Percentiles rank a stretch among this genome's conserved stretches.
Evolutionary conservation across 495 filamentous ascomycete species (phyloP).

Genomic region (Hypomontagnella monticulosa): DNA sequence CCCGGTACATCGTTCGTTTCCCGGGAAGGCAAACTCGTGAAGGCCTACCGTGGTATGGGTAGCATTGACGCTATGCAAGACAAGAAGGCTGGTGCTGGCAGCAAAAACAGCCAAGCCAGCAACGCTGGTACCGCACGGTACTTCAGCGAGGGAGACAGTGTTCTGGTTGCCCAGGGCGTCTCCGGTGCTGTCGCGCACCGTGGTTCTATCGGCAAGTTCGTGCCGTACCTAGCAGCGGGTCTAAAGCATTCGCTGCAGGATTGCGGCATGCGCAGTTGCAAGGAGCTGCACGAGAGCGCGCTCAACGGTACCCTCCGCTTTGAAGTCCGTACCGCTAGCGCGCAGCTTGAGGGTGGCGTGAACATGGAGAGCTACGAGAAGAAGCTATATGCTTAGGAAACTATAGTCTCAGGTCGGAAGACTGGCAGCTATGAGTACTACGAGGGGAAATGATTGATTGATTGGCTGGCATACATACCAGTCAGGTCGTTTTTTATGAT

Average conservation of each 20-base stretch:
- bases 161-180: constrained; percentile 97
- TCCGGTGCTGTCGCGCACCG: constrained; percentile 72
- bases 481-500: constrained; percentile 16
- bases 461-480: constrained; percentile 1
- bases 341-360: constrained; percentile 93
- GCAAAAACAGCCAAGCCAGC: constrained; percentile 79
- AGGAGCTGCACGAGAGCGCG: constrained; percentile 79
- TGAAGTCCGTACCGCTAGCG: constrained; percentile 92
- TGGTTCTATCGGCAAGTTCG: constrained; percentile 87
- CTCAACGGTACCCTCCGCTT: constrained; percentile 83
- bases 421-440: background rate
- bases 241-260: constrained; percentile 98
- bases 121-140: constrained; percentile 98
- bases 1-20: constrained; percentile 97
- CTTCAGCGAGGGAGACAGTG: constrained; percentile 94
- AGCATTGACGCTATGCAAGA: constrained; percentile 99
- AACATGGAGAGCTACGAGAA: constrained; percentile 99
- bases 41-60: constrained; percentile 99
- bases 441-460: too few species aligned
- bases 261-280: constrained; percentile 82
- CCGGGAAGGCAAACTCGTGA: constrained; percentile 94
- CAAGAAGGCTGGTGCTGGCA: constrained; percentile 79
- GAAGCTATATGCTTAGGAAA: constrained; percentile 88
- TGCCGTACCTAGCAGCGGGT: constrained; percentile 93
- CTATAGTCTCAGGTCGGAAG: background rate